Conservation (phyloP, 1,284 basidiomycete species). For the Xanthoconium separans region DNA sequence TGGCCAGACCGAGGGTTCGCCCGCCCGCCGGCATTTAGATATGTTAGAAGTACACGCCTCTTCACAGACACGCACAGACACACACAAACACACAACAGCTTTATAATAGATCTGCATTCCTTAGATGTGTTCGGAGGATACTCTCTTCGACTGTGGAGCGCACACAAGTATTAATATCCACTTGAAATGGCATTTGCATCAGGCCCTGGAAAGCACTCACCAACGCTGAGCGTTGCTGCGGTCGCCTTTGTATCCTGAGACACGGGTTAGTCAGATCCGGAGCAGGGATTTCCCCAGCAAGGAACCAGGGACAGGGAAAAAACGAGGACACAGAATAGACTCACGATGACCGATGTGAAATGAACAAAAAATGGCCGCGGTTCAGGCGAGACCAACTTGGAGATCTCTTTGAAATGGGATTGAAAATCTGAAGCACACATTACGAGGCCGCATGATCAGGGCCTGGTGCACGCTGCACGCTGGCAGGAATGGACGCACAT, state of each 20-base stretch:
- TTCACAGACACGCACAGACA: neutral
- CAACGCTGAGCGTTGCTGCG: conserved; percentile 61
- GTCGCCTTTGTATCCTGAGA: conserved; percentile 66
- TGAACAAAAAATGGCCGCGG: conserved; percentile 68
- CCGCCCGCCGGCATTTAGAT: neutral
- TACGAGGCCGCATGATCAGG: conserved; percentile 12
- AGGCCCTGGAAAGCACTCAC: conserved; percentile 35
- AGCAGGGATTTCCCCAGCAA: conserved; percentile 2
- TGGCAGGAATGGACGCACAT: conserved; percentile 44
- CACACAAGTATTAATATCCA: conserved; percentile 4
- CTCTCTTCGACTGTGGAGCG: conserved; percentile 35
- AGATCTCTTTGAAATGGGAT: conserved; percentile 65
- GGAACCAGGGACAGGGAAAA: conserved; percentile 10
- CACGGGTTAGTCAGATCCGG: conserved; percentile 4
- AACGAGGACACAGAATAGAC: conserved; percentile 12
- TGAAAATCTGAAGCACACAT: conserved; percentile 52
- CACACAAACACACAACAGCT: neutral
- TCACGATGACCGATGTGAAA: conserved; percentile 71
- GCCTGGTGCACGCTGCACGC: neutral
- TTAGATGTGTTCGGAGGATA: conserved; percentile 33
- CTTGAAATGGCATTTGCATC: neutral
- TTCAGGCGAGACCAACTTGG: conserved; percentile 55
- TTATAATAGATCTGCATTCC: conserved; percentile 34
- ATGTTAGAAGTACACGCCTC: conserved; percentile 1
- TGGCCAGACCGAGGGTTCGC: neutral